Percentiles rank a stretch among this genome's conserved stretches.
Conservation (phyloP, 2,329 filamentous ascomycete genomes). For the Daldinia sp. region DNA sequence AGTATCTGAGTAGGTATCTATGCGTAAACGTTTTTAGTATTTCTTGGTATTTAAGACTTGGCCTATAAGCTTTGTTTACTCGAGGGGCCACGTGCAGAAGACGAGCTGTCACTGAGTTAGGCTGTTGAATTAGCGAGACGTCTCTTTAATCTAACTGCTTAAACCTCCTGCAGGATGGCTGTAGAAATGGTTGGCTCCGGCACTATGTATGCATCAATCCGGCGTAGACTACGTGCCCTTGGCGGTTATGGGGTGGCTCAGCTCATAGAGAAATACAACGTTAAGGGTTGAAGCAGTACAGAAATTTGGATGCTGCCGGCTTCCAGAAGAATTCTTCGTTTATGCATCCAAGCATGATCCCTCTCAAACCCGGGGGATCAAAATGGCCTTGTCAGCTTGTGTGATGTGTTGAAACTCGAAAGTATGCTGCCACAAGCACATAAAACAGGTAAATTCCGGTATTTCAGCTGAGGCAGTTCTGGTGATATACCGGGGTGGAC, state of each 20-base stretch:
- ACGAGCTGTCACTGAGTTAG: neutral
- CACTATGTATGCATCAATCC: conserved; percentile 4
- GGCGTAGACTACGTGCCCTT: conserved; percentile 3
- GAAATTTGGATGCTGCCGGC: conserved; percentile 7
- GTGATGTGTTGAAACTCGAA: conserved; percentile 13
- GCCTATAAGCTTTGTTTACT: conserved; percentile 2
- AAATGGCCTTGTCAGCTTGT: conserved; percentile 7
- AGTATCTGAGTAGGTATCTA: too few relatives aligned
- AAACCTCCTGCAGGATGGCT: conserved; percentile 7
- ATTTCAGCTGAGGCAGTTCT: conserved; percentile 5
- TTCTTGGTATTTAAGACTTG: neutral
- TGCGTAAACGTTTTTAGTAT: neutral
- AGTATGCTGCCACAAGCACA: conserved; percentile 14
- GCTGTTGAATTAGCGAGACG: neutral
- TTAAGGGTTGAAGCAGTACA: conserved; percentile 1
- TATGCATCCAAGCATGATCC: conserved; percentile 28
- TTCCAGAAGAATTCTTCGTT: conserved; percentile 34
- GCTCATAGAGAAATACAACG: conserved; percentile 4
- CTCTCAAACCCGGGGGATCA: conserved; percentile 8
- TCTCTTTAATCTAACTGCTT: conserved; percentile 1
- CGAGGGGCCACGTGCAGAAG: conserved; percentile 2
- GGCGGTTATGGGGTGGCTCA: conserved; percentile 11
- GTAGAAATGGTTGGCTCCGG: neutral
- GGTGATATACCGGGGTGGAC: conserved; percentile 19
- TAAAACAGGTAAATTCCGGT: too few relatives aligned